Percentiles rank a stretch among this genome's conserved stretches.
Conservation (phyloP, 768 basidiomycete species). For the Rhodocollybia butyracea region DNA sequence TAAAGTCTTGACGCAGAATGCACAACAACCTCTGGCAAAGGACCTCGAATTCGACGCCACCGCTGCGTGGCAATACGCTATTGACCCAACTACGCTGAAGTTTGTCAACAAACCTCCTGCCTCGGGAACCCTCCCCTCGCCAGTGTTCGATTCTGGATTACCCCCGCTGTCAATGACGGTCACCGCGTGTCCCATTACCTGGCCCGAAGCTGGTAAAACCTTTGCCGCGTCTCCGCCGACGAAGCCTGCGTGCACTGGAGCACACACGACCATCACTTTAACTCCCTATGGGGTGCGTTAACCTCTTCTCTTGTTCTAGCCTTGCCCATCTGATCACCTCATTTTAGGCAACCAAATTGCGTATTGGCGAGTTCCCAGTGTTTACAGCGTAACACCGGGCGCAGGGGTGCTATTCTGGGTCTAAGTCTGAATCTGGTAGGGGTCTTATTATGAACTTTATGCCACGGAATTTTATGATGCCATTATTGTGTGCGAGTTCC, state of each 20-base stretch:
- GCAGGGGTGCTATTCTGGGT: too few species aligned
- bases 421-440: too few species aligned
- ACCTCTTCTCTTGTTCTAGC: background rate
- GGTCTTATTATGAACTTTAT: too few species aligned
- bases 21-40: constrained; percentile 40
- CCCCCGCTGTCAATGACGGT: constrained; percentile 48
- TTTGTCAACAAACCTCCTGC: constrained; percentile 32
- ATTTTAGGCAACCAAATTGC: constrained; percentile 32
- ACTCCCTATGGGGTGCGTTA: constrained; percentile 47
- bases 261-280: constrained; percentile 38
- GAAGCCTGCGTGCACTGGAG: constrained; percentile 40
- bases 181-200: constrained; percentile 46
- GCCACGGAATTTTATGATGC: too few species aligned
- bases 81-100: constrained; percentile 42
- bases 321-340: background rate
- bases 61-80: constrained; percentile 49
- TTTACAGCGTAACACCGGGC: too few species aligned
- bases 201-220: constrained; percentile 43
- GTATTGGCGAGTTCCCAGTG: constrained; percentile 41
- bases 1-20: constrained; percentile 38
- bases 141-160: constrained; percentile 45
- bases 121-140: constrained; percentile 37
- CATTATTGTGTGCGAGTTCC: too few species aligned
- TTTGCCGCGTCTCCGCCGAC: constrained; percentile 47
- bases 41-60: constrained; percentile 51